Conservation (phyloP, 73 alveolate genomes). For the Chromera velia region DNA sequence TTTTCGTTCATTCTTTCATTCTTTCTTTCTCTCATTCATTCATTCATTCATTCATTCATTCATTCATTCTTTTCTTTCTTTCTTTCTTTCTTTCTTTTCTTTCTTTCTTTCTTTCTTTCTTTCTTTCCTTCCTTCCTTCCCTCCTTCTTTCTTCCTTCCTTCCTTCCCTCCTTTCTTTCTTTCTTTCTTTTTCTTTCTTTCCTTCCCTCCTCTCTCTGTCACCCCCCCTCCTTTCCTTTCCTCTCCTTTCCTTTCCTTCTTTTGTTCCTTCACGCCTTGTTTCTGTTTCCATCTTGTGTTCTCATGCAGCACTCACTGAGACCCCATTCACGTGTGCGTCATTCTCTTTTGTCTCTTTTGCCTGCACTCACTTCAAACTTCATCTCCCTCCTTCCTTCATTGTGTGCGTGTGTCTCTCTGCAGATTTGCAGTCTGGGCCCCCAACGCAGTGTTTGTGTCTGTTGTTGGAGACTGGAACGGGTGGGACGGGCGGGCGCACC, state of each 20-base stretch:
- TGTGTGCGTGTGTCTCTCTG: constrained; percentile 31
- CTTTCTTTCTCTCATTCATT: not conserved
- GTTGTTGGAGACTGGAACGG: constrained; percentile 37
- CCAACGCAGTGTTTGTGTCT: constrained; percentile 24
- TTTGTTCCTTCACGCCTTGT: not conserved
- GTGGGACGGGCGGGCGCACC: constrained; percentile 40
- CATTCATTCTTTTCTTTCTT: not conserved
- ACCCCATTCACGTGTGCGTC: no score
- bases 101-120: not conserved
- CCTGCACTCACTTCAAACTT: no score
- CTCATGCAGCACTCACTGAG: no score
- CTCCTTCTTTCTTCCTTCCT: not conserved
- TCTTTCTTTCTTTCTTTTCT: not conserved
- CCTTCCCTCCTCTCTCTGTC: not conserved
- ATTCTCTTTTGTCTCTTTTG: no score
- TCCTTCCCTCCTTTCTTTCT: not conserved
- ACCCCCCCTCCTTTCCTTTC: not conserved
- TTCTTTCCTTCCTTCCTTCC: not conserved
- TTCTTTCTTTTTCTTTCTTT: not conserved
- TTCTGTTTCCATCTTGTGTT: no score
- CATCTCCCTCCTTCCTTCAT: no score
- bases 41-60: not conserved
- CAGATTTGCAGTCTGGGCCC: constrained; percentile 42
- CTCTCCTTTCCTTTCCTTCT: not conserved
- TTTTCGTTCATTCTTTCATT: not conserved